Base-by-base conservation (phyloP, 2,329 filamentous ascomycete genomes). In the Aspergillus aculeatinus region DNA sequence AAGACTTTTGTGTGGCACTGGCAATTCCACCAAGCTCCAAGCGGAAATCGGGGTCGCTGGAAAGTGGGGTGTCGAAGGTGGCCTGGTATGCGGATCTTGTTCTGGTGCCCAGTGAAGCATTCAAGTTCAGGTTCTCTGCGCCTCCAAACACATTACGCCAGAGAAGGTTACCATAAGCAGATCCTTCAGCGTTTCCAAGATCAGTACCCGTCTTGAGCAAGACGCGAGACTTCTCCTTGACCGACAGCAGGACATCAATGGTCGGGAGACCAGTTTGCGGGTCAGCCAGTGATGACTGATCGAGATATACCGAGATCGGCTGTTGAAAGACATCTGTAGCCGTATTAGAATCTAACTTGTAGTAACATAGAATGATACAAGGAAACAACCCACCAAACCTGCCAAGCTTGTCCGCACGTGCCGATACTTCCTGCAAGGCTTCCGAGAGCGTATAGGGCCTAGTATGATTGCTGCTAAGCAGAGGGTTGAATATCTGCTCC, bases 71-170 rank as follows among this genome's bases (percentile, higher is more conserved):
- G 62, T 92, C 89, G 63, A 98, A 89, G 59, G 87, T 88, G 57
- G 91, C 91, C 65, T 91, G 93, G 78, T 98, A 98, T 27, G 94
- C 90, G 2, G 92, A 96, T 51, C 92, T 85, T 29, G 95, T 98
- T 49, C 95, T 86, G 6, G 94, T 98, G 59, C 95, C 95, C 25
- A 93, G 81, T 33, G 92, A 93, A 52, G 91, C 93, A 70, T 96
- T 94, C 61, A 96, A 80, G 55, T 91, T 91, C 63, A 99, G 79
- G 59, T 89, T 90, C 80, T 99, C 95, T 25, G 93, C 95, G 44
- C 95, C 95, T 55, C 95, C 95, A 73, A 99, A 91, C 61, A 99
- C 84, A 77, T 99, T 99, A 67, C 95, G 88, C 81, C 92, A 88
- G 55, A 94, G 83, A 49, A 92, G 83, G 67, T 95, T 94, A 66